Evolutionary conservation across 331 rosid genomes (phyloP).

Genomic region (Arachis monticola): DNA sequence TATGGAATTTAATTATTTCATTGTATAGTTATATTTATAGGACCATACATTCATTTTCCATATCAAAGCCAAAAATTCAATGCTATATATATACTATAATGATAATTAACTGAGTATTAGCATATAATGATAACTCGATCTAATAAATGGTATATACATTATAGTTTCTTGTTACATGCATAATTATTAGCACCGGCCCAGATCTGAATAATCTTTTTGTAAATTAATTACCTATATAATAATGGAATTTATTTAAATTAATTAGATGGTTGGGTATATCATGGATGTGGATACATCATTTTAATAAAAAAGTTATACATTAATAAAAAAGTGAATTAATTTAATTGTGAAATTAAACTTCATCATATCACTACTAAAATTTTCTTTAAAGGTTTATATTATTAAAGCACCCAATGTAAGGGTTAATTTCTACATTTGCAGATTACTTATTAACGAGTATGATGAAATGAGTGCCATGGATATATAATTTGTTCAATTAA

Average conservation of each 20-base stretch:
- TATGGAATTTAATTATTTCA: too few species aligned
- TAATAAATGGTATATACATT: not conserved
- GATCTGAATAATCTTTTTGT: conserved; percentile 7
- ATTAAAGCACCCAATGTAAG: not conserved
- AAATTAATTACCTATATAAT: not conserved
- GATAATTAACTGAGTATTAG: not conserved
- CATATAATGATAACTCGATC: conserved; percentile 1
- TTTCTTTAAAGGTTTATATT: not conserved
- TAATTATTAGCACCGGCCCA: conserved; percentile 9
- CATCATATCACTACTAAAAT: too few species aligned
- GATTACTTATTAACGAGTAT: not conserved
- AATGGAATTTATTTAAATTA: too few species aligned
- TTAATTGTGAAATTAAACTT: not conserved
- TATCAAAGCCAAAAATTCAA: too few species aligned
- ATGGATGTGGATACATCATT: not conserved
- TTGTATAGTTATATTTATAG: too few species aligned
- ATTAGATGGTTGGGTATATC: too few species aligned
- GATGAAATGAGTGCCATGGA: not conserved
- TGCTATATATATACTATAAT: too few species aligned
- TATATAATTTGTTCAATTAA: not conserved
- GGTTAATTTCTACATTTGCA: not conserved
- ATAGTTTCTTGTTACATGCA: conserved; percentile 9
- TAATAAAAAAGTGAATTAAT: not conserved
- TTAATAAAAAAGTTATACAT: not conserved
- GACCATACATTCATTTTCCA: too few species aligned